These are phyloP conservation scores for Phymatotrichopsis omnivora DNA, from an alignment of 2,329 filamentous ascomycete species.

Conservation along the genomic window DNA sequence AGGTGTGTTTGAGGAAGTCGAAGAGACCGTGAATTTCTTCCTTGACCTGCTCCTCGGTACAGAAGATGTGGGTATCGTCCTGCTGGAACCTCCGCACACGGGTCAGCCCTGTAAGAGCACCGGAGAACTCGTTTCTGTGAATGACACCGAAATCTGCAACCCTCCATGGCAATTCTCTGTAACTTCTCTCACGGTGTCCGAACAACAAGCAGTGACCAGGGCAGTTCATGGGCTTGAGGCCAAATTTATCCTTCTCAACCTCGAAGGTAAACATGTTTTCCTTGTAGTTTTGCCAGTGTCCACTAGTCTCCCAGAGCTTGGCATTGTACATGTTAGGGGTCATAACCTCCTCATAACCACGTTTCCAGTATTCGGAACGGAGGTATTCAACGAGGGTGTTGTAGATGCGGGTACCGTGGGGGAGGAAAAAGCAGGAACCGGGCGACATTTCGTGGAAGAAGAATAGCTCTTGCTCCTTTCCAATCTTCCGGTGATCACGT, in stretches of 20 bases:
- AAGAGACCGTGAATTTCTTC: slow-evolving; percentile 74
- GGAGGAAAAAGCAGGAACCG: slow-evolving; percentile 83
- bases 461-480: slow-evolving; percentile 91
- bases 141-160: slow-evolving; percentile 94
- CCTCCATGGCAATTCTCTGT: slow-evolving; percentile 79
- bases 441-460: slow-evolving; percentile 94
- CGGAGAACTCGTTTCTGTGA: slow-evolving; percentile 90
- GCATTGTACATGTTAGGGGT: slow-evolving; percentile 96
- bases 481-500: slow-evolving; percentile 88
- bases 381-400: slow-evolving; percentile 77
- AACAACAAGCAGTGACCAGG: slow-evolving; percentile 89
- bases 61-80: slow-evolving; percentile 96
- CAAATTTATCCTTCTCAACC: slow-evolving; percentile 73
- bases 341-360: slow-evolving; percentile 89
- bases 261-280: slow-evolving; percentile 92
- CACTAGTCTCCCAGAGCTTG: slow-evolving; percentile 84
- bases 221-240: slow-evolving; percentile 96
- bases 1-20: slow-evolving; percentile 72
- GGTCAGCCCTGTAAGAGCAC: slow-evolving; percentile 80
- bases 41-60: slow-evolving; percentile 65
- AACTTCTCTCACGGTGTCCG: slow-evolving; percentile 69
- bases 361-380: slow-evolving; percentile 79
- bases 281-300: slow-evolving; percentile 87
- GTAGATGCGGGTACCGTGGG: slow-evolving; percentile 87
- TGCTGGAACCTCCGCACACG: slow-evolving; percentile 90